Conservation (phyloP, 139 green algal species). For the Micromonas commoda region DNA sequence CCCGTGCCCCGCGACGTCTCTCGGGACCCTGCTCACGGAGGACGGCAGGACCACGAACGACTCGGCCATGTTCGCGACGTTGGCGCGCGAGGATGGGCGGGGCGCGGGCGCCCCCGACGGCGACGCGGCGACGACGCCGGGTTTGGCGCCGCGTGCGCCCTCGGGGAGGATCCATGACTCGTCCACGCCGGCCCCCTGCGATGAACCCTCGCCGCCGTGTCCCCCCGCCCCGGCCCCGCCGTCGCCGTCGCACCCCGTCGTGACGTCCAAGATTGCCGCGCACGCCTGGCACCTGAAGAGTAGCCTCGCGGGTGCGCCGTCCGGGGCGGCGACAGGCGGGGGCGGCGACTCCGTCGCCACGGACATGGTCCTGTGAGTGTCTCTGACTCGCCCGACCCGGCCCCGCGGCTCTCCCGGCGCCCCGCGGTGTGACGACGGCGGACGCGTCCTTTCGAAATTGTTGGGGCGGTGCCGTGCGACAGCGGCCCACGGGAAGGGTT, state of each 20-base stretch:
- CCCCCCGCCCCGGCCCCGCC: neutral
- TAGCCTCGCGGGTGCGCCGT: neutral
- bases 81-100: neutral
- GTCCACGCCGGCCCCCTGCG: neutral
- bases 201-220: neutral
- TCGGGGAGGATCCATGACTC: neutral
- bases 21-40: neutral
- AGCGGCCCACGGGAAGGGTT: too few species aligned
- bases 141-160: too few species aligned
- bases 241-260: neutral
- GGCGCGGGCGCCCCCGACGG: neutral
- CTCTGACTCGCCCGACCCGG: too few species aligned
- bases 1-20: neutral
- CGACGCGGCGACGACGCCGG: neutral
- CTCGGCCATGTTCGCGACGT: neutral
- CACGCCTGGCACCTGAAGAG: neutral
- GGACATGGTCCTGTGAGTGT: too few species aligned
- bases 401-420: too few species aligned
- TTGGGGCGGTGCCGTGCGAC: too few species aligned
- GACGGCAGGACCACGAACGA: constrained; percentile 19
- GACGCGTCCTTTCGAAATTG: too few species aligned
- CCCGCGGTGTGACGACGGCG: too few species aligned
- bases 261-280: neutral
- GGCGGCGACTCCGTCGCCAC: neutral
- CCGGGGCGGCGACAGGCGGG: neutral